These are phyloP conservation scores for Russula virescens DNA, from an alignment of 768 basidiomycete species.

Conservation along the genomic window DNA sequence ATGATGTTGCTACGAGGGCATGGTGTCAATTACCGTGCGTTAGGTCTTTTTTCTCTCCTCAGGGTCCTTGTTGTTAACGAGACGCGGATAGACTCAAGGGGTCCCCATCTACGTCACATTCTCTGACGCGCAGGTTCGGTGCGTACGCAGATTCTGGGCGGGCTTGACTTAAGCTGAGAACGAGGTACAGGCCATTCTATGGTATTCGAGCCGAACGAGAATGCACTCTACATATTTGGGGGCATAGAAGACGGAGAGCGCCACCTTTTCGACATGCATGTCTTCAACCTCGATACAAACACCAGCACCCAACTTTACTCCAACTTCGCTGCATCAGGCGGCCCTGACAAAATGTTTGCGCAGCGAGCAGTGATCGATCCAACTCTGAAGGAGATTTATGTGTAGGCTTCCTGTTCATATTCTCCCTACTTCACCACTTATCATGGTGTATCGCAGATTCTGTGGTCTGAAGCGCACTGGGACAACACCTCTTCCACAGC, in stretches of 20 bases:
- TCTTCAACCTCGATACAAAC: slow-evolving; percentile 56
- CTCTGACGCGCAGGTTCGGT: slow-evolving; percentile 61
- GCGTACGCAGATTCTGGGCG: slow-evolving; percentile 18
- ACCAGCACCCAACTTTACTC: slow-evolving; percentile 56
- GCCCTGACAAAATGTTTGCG: slow-evolving; percentile 68
- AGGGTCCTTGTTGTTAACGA: neutral
- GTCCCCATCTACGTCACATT: slow-evolving; percentile 31
- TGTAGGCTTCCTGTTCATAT: slow-evolving; percentile 41
- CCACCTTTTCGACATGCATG: slow-evolving; percentile 71
- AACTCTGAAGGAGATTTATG: slow-evolving; percentile 58
- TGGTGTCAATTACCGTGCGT: slow-evolving; percentile 69
- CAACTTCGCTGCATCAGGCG: slow-evolving; percentile 55
- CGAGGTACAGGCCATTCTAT: slow-evolving; percentile 62
- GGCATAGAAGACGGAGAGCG: slow-evolving; percentile 58
- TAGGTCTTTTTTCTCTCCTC: neutral
- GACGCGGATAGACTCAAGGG: slow-evolving; percentile 24
- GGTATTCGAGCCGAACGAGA: slow-evolving; percentile 59
- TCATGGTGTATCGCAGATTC: slow-evolving; percentile 38
- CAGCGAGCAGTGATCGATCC: slow-evolving; percentile 69
- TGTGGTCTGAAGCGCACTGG: slow-evolving; percentile 50
- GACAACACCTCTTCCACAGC: slow-evolving; percentile 36
- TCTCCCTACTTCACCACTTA: neutral
- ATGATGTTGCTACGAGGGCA: slow-evolving; percentile 55
- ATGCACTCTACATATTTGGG: slow-evolving; percentile 64
- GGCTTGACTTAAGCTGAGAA: neutral